A percentile compares a stretch with the other conserved stretches of the same genome.
Evolutionary conservation across 192 early-diverging fungal genomes (phyloP).

Genomic region (Rhizophagus prolifer): DNA sequence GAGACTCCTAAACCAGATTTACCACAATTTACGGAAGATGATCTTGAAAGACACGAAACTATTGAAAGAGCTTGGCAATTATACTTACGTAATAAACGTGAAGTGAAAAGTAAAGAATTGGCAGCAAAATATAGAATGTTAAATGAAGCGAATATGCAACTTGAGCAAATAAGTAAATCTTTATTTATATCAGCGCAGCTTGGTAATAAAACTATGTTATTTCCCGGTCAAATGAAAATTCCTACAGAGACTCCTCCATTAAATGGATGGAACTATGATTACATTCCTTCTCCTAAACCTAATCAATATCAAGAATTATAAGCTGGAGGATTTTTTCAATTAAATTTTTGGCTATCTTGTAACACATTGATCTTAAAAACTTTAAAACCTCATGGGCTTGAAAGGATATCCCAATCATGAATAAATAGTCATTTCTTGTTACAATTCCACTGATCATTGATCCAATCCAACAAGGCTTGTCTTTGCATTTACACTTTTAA

Average conservation of each 20-base stretch:
- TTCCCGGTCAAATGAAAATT: constrained; percentile 72
- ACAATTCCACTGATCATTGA: too few species aligned
- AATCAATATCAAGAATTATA: neutral
- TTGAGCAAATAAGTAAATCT: constrained; percentile 56
- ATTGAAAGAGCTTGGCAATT: constrained; percentile 72
- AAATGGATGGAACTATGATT: constrained; percentile 68
- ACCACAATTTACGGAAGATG: constrained; percentile 56
- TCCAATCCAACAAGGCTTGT: too few species aligned
- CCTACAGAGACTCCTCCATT: constrained; percentile 72
- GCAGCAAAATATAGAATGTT: constrained; percentile 63
- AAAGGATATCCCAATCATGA: too few species aligned
- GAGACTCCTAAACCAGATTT: constrained; percentile 45
- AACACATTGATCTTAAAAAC: too few species aligned
- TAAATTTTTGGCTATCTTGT: too few species aligned
- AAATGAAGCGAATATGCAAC: constrained; percentile 62
- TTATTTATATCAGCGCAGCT: constrained; percentile 66
- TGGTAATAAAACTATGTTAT: constrained; percentile 56
- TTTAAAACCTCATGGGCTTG: too few species aligned
- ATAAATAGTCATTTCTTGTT: too few species aligned
- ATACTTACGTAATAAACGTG: constrained; percentile 49
- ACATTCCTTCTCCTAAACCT: constrained; percentile 18
- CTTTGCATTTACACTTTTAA: too few species aligned
- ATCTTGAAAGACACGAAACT: constrained; percentile 62
- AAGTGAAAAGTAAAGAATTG: constrained; percentile 44
- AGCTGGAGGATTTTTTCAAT: too few species aligned